These are phyloP conservation scores for Candida sp. DNA, from an alignment of 1,139 yeast species.

Conservation along the genomic window DNA sequence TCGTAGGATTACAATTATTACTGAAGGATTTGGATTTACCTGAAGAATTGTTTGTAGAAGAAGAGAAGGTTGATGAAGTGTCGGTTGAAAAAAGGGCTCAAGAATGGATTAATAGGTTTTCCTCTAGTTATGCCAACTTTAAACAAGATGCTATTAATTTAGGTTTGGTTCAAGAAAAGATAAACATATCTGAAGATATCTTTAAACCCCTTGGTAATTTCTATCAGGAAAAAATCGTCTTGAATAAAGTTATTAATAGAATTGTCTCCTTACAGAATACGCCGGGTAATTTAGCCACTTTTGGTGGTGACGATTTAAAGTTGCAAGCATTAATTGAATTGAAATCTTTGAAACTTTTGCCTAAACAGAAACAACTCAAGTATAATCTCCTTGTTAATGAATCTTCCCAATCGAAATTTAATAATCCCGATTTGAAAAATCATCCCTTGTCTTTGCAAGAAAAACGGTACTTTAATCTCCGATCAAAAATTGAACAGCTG, in stretches of 20 bases:
- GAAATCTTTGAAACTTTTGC: constrained; percentile 72
- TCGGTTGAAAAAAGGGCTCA: constrained; percentile 7
- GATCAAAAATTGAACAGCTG: constrained; percentile 60
- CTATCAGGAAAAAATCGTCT: constrained; percentile 49
- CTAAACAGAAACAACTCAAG: constrained; percentile 83
- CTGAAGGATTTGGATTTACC: constrained; percentile 82
- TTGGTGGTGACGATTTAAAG: constrained; percentile 51
- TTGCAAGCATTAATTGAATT: constrained; percentile 73
- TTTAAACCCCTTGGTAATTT: constrained; percentile 33
- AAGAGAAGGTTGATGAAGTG: constrained; percentile 5
- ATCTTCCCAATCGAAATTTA: constrained; percentile 62
- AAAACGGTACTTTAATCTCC: constrained; percentile 60
- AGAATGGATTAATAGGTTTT: constrained; percentile 10
- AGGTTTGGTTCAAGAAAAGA: constrained; percentile 18
- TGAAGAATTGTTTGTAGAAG: constrained; percentile 22
- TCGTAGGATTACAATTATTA: constrained; percentile 71
- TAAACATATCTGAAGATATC: constrained; percentile 2
- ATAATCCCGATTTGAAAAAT: constrained; percentile 41
- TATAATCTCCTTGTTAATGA: constrained; percentile 66
- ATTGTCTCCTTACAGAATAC: constrained; percentile 70
- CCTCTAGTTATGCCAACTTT: constrained; percentile 15
- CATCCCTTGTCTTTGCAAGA: constrained; percentile 56
- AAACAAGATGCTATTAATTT: constrained; percentile 26
- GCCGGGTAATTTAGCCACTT: constrained; percentile 75
- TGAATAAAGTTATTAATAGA: constrained; percentile 62